Evolutionary conservation across 2,329 filamentous ascomycete genomes (phyloP), one percentile per base, ranked within the genome.

Genomic region (Ophiostoma pallidulum): DNA sequence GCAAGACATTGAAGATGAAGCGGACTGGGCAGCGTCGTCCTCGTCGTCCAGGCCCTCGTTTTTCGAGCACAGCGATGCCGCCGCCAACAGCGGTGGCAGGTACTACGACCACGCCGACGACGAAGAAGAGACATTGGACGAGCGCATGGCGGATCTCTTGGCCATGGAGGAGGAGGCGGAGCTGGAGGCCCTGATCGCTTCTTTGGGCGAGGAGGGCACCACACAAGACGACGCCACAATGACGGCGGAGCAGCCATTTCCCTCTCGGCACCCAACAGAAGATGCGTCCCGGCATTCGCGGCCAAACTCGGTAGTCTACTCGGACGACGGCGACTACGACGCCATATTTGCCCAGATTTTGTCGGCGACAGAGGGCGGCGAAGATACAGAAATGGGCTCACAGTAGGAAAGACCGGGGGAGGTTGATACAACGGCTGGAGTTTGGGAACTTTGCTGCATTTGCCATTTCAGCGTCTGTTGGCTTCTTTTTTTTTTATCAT

Each of bases 271-370:
- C n/a, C n/a, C n/a, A n/a, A n/a, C n/a, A n/a, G n/a, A n/a, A n/a
- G n/a, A n/a, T n/a, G n/a, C n/a, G n/a, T n/a, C n/a, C n/a, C n/a
- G n/a, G n/a, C n/a, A n/a, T n/a, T n/a, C n/a, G 29, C 59, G 56
- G n/a, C 63, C 62, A 13, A 56, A 58, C 7, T 65, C 67, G 2
- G 57, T 62, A 8, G 58, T 60, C 1, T 60, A 69, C 28, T 71
- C 66, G 1, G 77, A 81, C 45, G 77, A 80, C 39, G 73, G 73
- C 13, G 77, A 80, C 37, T 82, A 80, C 56, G 78, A 82, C 53
- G 65, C 71, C 40, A 62, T 82, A 9, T 82, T 95, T 60, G 75
- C 78, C 67, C 79, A 86, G 54, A 60, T 86, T 32, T 62, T 78
- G 43, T 69, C 74, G n/a, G 64, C 71, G 3, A 64, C 63, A 19